phyloP scores from a whole-genome alignment of 148 eudicot species.

The Rhododendron mucronatum region DNA sequence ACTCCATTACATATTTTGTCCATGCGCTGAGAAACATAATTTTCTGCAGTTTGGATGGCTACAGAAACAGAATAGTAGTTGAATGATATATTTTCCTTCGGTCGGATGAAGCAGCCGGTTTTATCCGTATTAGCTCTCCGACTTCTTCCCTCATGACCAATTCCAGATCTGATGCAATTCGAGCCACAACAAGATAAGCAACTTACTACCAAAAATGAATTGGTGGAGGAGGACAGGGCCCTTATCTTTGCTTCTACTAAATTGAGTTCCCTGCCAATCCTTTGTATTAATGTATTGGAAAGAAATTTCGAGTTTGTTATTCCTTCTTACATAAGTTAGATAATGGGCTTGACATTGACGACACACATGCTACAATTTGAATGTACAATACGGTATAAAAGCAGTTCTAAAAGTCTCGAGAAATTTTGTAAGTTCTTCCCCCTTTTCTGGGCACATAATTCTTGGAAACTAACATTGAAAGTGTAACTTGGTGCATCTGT shows the following conservation, averaged over 20 bases:
- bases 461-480: neutral
- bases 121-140: neutral
- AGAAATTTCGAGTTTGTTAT: neutral
- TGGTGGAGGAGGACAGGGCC: neutral
- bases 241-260: neutral
- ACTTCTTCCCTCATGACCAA: neutral
- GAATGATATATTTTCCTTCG: neutral
- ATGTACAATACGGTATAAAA: neutral
- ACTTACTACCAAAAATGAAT: conserved; percentile 3
- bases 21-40: neutral
- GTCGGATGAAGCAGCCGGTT: neutral
- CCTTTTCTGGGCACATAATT: neutral
- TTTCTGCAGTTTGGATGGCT: conserved; percentile 73
- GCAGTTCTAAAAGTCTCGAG: neutral
- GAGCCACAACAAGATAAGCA: neutral
- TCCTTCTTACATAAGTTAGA: neutral
- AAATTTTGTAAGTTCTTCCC: neutral
- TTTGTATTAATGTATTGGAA: neutral
- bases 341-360: neutral
- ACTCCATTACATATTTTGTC: neutral
- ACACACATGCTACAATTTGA: neutral
- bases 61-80: conserved; percentile 40
- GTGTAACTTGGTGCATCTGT: neutral
- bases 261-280: neutral
- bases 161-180: neutral